Conservation (phyloP, 306 rosid genomes). For the Lathyrus sativus region DNA sequence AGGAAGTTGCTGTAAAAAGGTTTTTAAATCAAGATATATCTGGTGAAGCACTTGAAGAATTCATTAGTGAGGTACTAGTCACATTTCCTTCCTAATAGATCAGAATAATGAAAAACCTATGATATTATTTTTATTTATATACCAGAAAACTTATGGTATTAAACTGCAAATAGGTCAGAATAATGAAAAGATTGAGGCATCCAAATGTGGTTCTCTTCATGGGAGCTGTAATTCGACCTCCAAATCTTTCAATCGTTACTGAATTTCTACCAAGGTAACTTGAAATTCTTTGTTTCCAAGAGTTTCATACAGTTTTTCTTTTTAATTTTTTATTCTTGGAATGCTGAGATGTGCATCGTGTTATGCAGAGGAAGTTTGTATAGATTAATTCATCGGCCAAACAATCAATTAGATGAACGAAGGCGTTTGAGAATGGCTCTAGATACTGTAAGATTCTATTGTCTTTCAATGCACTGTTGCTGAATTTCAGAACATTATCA, state of each 20-base stretch:
- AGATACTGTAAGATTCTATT: slow-evolving; percentile 72
- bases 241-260: slow-evolving; percentile 87
- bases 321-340: not conserved
- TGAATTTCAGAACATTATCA: slow-evolving; percentile 21
- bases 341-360: not conserved
- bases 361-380: slow-evolving; percentile 93
- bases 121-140: slow-evolving; percentile 24
- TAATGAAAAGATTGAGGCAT: slow-evolving; percentile 94
- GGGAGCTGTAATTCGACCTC: slow-evolving; percentile 91
- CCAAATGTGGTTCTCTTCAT: slow-evolving; percentile 97
- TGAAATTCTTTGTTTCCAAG: slow-evolving; percentile 29
- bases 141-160: slow-evolving; percentile 33
- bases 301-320: not conserved
- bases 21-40: slow-evolving; percentile 85
- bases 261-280: slow-evolving; percentile 95
- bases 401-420: slow-evolving; percentile 85
- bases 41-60: slow-evolving; percentile 93
- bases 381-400: slow-evolving; percentile 86
- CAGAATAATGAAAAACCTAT: not conserved
- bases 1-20: slow-evolving; percentile 97
- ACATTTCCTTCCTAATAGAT: slow-evolving; percentile 4
- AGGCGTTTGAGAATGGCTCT: slow-evolving; percentile 92
- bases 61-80: slow-evolving; percentile 80
- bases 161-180: slow-evolving; percentile 63
- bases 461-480: slow-evolving; percentile 25